Percentiles rank a stretch among this genome's conserved stretches.
Conservation (phyloP, 1,139 yeast genomes). For the Yamadazyma sp. region DNA sequence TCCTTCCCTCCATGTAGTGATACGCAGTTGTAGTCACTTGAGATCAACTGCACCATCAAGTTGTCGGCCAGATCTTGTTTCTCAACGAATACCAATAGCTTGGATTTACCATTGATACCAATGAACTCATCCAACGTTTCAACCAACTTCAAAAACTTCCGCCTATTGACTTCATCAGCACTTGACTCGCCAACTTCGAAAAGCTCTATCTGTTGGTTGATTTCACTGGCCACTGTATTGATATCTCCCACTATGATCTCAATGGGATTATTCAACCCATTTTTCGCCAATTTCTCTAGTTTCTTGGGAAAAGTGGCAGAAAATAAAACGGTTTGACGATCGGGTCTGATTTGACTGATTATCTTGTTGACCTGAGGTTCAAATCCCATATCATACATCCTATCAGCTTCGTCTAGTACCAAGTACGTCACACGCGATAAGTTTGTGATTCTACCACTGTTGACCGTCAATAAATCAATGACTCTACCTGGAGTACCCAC, state of each 20-base stretch:
- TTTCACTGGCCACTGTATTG: slow-evolving; percentile 80
- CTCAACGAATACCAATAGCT: slow-evolving; percentile 76
- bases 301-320: slow-evolving; percentile 92
- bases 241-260: slow-evolving; percentile 82
- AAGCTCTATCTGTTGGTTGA: slow-evolving; percentile 68
- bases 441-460: slow-evolving; percentile 74
- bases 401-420: slow-evolving; percentile 95
- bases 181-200: slow-evolving; percentile 40
- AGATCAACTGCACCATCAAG: slow-evolving; percentile 56
- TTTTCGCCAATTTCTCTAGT: slow-evolving; percentile 72
- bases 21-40: slow-evolving; percentile 57
- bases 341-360: slow-evolving; percentile 76
- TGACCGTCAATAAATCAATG: slow-evolving; percentile 84
- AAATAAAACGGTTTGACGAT: slow-evolving; percentile 86
- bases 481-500: slow-evolving; percentile 97
- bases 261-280: slow-evolving; percentile 60
- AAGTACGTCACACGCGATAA: slow-evolving; percentile 88
- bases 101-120: slow-evolving; percentile 24
- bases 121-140: slow-evolving; percentile 51
- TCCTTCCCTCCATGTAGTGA: slow-evolving; percentile 94
- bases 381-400: slow-evolving; percentile 97
- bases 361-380: slow-evolving; percentile 94
- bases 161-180: slow-evolving; percentile 21
- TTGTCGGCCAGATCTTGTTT: slow-evolving; percentile 81
- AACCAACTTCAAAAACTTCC: slow-evolving; percentile 56